phyloP scores from a whole-genome alignment of 2,329 filamentous ascomycete species.

The Teratosphaeria epicoccoides region DNA sequence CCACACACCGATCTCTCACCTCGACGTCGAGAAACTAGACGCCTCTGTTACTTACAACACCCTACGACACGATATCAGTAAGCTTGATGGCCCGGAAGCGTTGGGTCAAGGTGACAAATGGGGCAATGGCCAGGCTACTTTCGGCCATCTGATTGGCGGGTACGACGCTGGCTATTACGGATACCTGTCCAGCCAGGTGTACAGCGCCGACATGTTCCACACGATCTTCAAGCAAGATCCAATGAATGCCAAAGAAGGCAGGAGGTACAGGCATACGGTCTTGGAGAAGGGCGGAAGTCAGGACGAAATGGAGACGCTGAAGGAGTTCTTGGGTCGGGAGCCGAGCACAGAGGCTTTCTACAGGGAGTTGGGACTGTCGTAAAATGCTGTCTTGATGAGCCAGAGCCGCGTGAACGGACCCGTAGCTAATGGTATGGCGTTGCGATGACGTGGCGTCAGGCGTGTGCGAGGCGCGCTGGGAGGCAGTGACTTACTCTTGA shows the following conservation, averaged over 20 bases:
- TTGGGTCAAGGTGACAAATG: conserved; percentile 46
- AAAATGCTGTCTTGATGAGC: neutral
- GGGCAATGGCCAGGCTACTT: conserved; percentile 70
- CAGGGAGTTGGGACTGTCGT: conserved; percentile 53
- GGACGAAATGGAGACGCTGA: conserved; percentile 70
- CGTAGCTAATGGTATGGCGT: no score
- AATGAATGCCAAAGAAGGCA: conserved; percentile 63
- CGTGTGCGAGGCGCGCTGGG: neutral
- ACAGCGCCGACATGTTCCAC: conserved; percentile 79
- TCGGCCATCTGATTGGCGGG: conserved; percentile 72
- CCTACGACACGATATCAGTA: conserved; percentile 59
- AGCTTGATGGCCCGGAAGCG: conserved; percentile 63
- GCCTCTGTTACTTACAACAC: conserved; percentile 60
- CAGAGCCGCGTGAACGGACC: neutral
- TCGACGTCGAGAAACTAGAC: conserved; percentile 55
- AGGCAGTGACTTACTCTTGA: neutral
- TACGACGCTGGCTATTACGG: conserved; percentile 79
- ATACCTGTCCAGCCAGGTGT: conserved; percentile 60
- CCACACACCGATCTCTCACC: conserved; percentile 59
- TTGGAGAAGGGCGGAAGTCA: conserved; percentile 66
- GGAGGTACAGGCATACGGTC: conserved; percentile 67
- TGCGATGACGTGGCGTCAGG: neutral
- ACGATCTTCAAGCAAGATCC: conserved; percentile 66
- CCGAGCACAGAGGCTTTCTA: conserved; percentile 73
- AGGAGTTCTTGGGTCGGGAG: conserved; percentile 66